Base-by-base conservation (phyloP, 345 rosid species). In the Excoecaria cochinchinensis region DNA sequence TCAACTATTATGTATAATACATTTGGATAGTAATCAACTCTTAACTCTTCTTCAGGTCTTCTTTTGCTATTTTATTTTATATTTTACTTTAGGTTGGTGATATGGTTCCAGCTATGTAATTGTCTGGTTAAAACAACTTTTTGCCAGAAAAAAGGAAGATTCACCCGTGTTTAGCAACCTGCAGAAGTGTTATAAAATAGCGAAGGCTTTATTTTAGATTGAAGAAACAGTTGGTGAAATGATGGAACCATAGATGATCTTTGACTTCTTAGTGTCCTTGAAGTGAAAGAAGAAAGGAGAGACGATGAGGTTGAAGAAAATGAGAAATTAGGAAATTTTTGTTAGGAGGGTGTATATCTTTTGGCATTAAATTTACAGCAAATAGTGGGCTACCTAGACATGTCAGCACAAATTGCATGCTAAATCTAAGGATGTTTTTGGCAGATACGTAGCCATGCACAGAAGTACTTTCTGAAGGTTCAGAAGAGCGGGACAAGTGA, bases 381-480 rank as follows among this genome's bases (percentile, higher is more conserved):
- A n/a, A 40, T 62, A 31, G 39, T 67, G 14, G 10, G 24, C 17
- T 50, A 24, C 21, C 47, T 47, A n/a, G 16, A 39, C 19, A 2
- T 16, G 38, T 21, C 50, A 44, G 39, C 64, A 24, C 25, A 66
- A 51, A 83, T 38, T 77, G 59, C 7, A 74, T 53, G 64, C 58
- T 74, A 48, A 4, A 51, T 56, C 44, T 57, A n/a, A 6, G 44
- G 50, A 70, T 79, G 73, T 72, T 78, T 48, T 79, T 80, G 70
- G 82, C 88, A 95, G 99, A 95, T 95, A 82, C 87, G 97, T 6
- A 95, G 99, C 77, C 99, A 95, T 81, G 97, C 99, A 1, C 99
- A 95, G 82, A 95, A 95, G 72, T 95, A 95, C 74, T 95, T 92
- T 74, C 80, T 90, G 47, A 92, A 92, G 81, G 99, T 90, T 79